Evolutionary conservation across 257 asterid species (phyloP).

Genomic region (Solanum commersonii): DNA sequence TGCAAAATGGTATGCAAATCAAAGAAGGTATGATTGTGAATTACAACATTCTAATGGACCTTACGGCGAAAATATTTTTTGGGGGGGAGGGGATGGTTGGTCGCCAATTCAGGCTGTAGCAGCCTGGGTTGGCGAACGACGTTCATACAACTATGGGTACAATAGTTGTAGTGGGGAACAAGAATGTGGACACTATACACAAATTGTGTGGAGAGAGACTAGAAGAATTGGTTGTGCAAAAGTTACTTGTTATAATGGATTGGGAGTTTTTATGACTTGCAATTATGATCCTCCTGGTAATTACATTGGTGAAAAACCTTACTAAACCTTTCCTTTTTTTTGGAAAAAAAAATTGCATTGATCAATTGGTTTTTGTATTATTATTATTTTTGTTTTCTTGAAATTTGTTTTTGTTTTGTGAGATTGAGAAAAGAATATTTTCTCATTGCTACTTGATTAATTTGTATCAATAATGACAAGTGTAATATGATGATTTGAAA

Average conservation of each 20-base stretch:
- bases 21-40: slow-evolving; percentile 25
- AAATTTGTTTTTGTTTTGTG: neutral
- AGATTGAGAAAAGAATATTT: neutral
- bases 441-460: neutral
- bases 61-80: slow-evolving; percentile 41
- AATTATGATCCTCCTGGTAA: slow-evolving; percentile 52
- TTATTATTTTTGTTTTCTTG: neutral
- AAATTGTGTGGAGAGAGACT: slow-evolving; percentile 34
- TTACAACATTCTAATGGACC: slow-evolving; percentile 35
- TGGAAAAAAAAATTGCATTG: neutral
- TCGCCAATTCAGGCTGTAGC: slow-evolving; percentile 30
- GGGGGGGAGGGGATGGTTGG: slow-evolving; percentile 41
- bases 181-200: slow-evolving; percentile 49
- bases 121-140: slow-evolving; percentile 34
- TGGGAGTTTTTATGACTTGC: slow-evolving; percentile 42
- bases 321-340: neutral
- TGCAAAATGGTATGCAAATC: slow-evolving; percentile 30
- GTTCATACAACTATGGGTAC: slow-evolving; percentile 20
- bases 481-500: neutral
- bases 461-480: neutral
- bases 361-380: neutral
- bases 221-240: slow-evolving; percentile 34
- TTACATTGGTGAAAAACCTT: slow-evolving; percentile 43
- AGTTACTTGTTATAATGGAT: slow-evolving; percentile 18
- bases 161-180: slow-evolving; percentile 27